Base-by-base conservation (phyloP, 495 filamentous ascomycete genomes). In the Aspergillus affinis region DNA sequence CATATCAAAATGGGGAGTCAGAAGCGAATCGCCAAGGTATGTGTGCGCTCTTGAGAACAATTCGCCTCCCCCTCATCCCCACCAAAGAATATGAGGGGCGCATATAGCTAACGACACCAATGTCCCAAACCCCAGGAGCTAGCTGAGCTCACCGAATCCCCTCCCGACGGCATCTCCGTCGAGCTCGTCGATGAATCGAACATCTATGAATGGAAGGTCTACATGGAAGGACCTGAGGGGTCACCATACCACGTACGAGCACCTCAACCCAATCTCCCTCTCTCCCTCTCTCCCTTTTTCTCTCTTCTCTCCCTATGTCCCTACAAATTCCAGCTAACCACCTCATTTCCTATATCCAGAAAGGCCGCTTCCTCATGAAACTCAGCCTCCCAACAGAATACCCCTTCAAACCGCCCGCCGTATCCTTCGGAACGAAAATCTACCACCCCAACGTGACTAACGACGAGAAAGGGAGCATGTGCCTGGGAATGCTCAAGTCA, bases 371-470 rank as follows among this genome's bases (percentile, higher is more conserved):
- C 85, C 82, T 84, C 45, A 77, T 98, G 19, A 80, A 87, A 51
- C 78, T 97, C 59, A 81, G 72, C 19, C 85, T 98, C 5, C 94
- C 94, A 19, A 77, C 74, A 59, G 89, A 94, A 62, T 98, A 98
- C 79, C 94, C 94, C 10, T 98, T 98, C 86, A 96, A 95, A 68
- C 87, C 94, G 5, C 95, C 95, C 0, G 81, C 79, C 36, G 82
- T 98, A 62, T 87, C 79, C 65, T 98, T 98, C 85, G 82, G 84
- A 54, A 98, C 94, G 45, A 96, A 94, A 70, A 91, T 98, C 77
- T 98, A 96, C 81, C 94, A 98, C 81, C 95, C 95, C 15, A 98
- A 98, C 76, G 86, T 98, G 49, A 92, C 90, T 69, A 97, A 97
- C 81, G 95, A 98, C 74, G 88, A 87, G 63, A 88, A 89, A 58